phyloP scores from a whole-genome alignment of 345 rosid species.

The Euphorbia lathyris region DNA sequence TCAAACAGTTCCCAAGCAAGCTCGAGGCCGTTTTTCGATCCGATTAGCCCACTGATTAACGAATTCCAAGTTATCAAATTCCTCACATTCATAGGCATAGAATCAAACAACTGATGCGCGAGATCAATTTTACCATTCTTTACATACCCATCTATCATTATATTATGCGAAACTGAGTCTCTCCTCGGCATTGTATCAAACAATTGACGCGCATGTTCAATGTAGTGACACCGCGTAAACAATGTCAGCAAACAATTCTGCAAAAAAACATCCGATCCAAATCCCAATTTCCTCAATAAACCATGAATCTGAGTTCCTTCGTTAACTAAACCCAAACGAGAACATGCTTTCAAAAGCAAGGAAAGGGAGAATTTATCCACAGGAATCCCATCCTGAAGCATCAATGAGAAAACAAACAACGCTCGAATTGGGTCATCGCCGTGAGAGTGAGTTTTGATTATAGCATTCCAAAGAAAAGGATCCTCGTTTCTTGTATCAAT shows the following conservation, averaged over 20 bases:
- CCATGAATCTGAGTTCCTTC: conserved; percentile 55
- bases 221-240: conserved; percentile 29
- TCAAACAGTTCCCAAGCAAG: conserved; percentile 45
- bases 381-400: conserved; percentile 39
- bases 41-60: conserved; percentile 52
- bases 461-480: conserved; percentile 49
- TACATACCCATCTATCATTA: conserved; percentile 49
- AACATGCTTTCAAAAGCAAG: conserved; percentile 47
- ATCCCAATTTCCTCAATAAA: conserved; percentile 31
- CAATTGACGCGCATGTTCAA: conserved; percentile 25
- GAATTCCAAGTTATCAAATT: conserved; percentile 65
- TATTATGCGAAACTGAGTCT: conserved; percentile 47
- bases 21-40: conserved; percentile 31
- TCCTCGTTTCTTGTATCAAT: conserved; percentile 11
- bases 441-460: conserved; percentile 49
- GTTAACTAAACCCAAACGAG: conserved; percentile 33
- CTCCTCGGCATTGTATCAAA: conserved; percentile 34
- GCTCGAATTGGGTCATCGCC: conserved; percentile 38
- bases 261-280: conserved; percentile 36
- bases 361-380: conserved; percentile 44
- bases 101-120: conserved; percentile 45
- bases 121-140: conserved; percentile 45
- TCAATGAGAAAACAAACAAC: conserved; percentile 26
- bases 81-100: conserved; percentile 39
- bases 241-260: conserved; percentile 36